A percentile compares a stretch with the other conserved stretches of the same genome.
phyloP scores from a whole-genome alignment of 257 asterid genomes.

The Fraxinus cuspidata region DNA sequence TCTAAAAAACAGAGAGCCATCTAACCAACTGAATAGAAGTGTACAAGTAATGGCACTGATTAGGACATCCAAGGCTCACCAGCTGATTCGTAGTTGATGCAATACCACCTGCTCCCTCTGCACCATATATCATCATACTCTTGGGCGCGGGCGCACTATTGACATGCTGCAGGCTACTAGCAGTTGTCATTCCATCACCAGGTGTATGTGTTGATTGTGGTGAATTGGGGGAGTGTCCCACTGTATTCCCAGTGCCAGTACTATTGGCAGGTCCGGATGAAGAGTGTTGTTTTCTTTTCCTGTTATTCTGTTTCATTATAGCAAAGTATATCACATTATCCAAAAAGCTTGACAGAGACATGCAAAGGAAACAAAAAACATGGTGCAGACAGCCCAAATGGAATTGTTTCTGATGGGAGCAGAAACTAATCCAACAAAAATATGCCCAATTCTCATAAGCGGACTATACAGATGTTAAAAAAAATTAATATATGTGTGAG shows the following conservation, averaged over 20 bases:
- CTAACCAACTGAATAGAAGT: background rate
- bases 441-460: background rate
- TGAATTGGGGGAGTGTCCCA: constrained; percentile 78
- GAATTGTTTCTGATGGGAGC: background rate
- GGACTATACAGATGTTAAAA: background rate
- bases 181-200: constrained; percentile 82
- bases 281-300: constrained; percentile 90
- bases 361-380: constrained; percentile 4
- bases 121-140: constrained; percentile 76
- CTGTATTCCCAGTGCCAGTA: constrained; percentile 79
- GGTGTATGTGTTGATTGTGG: constrained; percentile 96
- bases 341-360: constrained; percentile 6
- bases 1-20: background rate
- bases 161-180: constrained; percentile 82
- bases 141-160: constrained; percentile 68
- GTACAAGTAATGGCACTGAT: background rate
- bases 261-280: constrained; percentile 93
- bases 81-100: constrained; percentile 90
- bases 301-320: constrained; percentile 59
- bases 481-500: background rate
- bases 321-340: constrained; percentile 24
- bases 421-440: background rate
- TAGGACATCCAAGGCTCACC: constrained; percentile 44
- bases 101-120: constrained; percentile 88
- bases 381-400: background rate